phyloP scores from a whole-genome alignment of 2,329 filamentous ascomycete species.

The Ceratocystis papillata region DNA sequence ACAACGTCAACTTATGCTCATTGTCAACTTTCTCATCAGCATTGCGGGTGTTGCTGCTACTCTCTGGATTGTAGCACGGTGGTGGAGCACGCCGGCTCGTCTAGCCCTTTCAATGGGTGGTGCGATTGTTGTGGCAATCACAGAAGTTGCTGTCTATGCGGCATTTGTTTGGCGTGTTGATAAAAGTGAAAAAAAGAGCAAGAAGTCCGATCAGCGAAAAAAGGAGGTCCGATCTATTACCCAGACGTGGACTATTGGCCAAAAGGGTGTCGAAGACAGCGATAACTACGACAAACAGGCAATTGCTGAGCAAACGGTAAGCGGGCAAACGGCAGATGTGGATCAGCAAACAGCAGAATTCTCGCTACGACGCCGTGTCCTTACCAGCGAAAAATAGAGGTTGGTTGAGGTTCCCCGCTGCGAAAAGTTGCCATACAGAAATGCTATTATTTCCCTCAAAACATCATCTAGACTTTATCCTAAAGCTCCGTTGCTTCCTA shows the following conservation, averaged over 20 bases:
- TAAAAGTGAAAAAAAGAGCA: conserved; percentile 55
- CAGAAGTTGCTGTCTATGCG: conserved; percentile 66
- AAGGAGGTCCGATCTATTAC: conserved; percentile 59
- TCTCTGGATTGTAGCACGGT: conserved; percentile 65
- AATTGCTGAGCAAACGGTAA: not conserved
- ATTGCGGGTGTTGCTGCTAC: conserved; percentile 68
- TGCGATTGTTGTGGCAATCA: conserved; percentile 57
- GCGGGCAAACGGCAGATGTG: not conserved
- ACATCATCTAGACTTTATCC: not conserved
- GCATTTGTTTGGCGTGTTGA: conserved; percentile 62
- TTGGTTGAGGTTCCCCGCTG: too few relatives aligned
- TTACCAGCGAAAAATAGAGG: conserved; percentile 9
- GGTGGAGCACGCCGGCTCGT: conserved; percentile 62
- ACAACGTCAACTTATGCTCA: conserved; percentile 69
- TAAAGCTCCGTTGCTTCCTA: too few relatives aligned
- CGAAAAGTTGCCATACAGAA: too few relatives aligned
- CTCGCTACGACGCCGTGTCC: not conserved
- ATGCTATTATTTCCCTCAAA: not conserved
- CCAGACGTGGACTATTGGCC: conserved; percentile 57
- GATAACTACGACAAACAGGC: conserved; percentile 27
- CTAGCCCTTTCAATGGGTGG: conserved; percentile 62
- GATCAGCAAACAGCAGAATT: not conserved
- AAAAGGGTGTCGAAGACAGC: conserved; percentile 29
- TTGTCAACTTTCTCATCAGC: conserved; percentile 82
- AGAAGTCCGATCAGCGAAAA: conserved; percentile 32